A percentile compares a stretch with the other conserved stretches of the same genome.
Conservation (phyloP, 176 grass and related monocot genomes). For the Aegilops longissima region DNA sequence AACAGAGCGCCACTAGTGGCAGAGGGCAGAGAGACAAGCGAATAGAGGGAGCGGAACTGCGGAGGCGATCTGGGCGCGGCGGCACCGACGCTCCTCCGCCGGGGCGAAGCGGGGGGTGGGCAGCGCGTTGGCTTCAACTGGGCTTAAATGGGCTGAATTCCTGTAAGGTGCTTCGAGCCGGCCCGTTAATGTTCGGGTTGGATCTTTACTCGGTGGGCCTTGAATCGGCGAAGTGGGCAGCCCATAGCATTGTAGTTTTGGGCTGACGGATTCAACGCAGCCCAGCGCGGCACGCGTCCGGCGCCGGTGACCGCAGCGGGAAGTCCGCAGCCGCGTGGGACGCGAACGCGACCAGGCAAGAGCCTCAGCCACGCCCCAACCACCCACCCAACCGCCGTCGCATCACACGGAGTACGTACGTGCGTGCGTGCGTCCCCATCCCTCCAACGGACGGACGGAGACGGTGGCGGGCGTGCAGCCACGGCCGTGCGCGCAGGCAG, state of each 20-base stretch:
- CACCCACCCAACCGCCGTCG: not conserved
- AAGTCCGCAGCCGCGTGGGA: not conserved
- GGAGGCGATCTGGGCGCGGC: not conserved
- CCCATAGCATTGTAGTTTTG: not conserved
- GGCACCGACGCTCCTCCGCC: not conserved
- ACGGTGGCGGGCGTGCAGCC: not conserved
- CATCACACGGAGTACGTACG: not conserved
- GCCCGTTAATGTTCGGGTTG: too few species aligned
- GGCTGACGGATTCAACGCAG: conserved; percentile 1
- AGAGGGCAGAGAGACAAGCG: not conserved
- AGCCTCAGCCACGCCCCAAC: not conserved
- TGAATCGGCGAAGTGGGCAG: not conserved
- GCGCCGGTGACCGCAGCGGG: too few species aligned
- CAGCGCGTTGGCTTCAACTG: not conserved
- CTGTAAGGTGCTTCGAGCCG: too few species aligned
- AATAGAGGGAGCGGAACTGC: not conserved
- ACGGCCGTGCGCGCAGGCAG: not conserved
- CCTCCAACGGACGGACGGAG: not conserved
- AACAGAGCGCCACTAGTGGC: too few species aligned
- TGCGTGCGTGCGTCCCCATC: not conserved
- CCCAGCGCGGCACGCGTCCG: not conserved
- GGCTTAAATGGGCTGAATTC: not conserved
- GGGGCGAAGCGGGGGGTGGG: not conserved
- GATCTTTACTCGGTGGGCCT: not conserved
- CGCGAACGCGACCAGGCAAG: not conserved